Evolutionary conservation across 176 grass and related monocot species (phyloP).

Genomic region (Avena insularis): DNA sequence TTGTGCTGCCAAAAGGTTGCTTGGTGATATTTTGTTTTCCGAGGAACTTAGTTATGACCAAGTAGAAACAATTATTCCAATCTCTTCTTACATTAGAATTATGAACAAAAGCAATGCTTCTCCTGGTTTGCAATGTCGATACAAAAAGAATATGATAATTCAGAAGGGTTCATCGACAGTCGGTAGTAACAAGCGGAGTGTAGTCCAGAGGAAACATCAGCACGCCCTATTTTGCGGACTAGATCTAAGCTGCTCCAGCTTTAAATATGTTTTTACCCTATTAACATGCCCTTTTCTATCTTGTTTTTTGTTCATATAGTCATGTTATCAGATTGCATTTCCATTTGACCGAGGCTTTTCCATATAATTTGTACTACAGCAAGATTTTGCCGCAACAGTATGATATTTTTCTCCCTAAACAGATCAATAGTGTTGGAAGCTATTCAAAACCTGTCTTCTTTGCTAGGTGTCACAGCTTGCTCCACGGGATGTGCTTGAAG

Average conservation of each 20-base stretch:
- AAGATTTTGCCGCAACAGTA: not conserved
- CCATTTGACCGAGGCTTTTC: not conserved
- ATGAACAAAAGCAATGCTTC: not conserved
- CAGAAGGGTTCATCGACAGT: constrained; percentile 1
- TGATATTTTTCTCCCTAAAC: not conserved
- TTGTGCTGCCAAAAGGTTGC: not conserved
- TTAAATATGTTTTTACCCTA: not conserved
- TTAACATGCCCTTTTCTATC: not conserved
- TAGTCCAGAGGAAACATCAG: not conserved
- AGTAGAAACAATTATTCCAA: not conserved
- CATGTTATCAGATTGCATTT: not conserved
- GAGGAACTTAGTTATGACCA: not conserved
- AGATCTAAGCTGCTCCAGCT: not conserved
- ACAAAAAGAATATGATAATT: not conserved
- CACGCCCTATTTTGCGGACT: not conserved
- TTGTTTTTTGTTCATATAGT: not conserved
- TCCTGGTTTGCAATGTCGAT: not conserved
- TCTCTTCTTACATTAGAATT: not conserved
- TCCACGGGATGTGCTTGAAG: not conserved
- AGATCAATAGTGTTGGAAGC: not conserved
- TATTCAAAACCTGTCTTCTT: not conserved
- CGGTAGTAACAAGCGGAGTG: not conserved
- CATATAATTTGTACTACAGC: not conserved
- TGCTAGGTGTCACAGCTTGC: not conserved
- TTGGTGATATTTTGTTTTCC: not conserved